These are phyloP conservation scores for Cinchona pubescens DNA, from an alignment of 257 asterid genomes.

Conservation along the genomic window DNA sequence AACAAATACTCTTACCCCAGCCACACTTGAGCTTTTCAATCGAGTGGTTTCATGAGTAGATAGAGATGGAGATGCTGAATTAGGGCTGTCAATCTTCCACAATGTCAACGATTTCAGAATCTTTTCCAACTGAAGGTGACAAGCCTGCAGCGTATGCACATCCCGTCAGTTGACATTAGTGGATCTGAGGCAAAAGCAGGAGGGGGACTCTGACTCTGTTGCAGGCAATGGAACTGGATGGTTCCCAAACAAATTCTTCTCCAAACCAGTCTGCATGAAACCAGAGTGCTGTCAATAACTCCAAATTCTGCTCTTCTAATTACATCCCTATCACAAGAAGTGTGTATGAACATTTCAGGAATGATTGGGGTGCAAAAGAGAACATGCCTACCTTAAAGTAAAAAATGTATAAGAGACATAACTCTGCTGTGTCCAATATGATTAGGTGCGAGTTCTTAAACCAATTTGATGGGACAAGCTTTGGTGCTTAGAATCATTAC, in stretches of 20 bases:
- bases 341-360: not conserved
- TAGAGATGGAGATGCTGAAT: constrained; percentile 49
- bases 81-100: constrained; percentile 60
- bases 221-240: constrained; percentile 67
- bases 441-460: too few relatives aligned
- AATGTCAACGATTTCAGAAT: constrained; percentile 47
- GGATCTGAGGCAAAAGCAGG: constrained; percentile 90
- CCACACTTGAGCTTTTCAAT: constrained; percentile 59
- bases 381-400: not conserved
- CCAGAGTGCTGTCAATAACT: not conserved
- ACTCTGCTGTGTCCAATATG: not conserved
- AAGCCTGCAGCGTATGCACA: constrained; percentile 34
- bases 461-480: not conserved
- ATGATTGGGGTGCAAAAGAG: not conserved
- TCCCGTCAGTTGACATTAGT: constrained; percentile 34
- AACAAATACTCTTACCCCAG: constrained; percentile 49
- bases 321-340: constrained; percentile 4
- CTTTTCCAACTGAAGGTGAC: constrained; percentile 31
- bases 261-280: constrained; percentile 71
- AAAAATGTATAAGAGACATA: not conserved
- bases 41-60: constrained; percentile 56
- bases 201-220: constrained; percentile 69
- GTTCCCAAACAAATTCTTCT: constrained; percentile 83
- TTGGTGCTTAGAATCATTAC: not conserved
- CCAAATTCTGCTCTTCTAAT: not conserved